Evolutionary conservation across 2,329 filamentous ascomycete species (phyloP), one percentile per base, ranked within the genome.

Genomic region (Stemphylium beticola): DNA sequence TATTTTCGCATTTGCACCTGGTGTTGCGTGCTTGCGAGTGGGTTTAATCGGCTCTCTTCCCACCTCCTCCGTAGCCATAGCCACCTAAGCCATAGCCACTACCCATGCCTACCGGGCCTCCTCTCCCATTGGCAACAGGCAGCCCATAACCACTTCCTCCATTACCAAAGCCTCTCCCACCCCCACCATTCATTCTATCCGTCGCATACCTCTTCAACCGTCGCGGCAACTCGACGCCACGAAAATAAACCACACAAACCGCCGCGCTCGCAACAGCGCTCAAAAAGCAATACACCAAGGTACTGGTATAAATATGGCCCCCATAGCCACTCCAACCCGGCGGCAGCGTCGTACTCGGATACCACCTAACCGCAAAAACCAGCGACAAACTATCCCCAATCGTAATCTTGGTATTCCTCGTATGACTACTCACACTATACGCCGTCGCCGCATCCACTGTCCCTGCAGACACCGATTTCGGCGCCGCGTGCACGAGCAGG

Each of bases 401-500:
- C 29, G 97, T 85, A 42, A 97, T 84, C 66, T 87, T 87, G 0
- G 80, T 79, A 4, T 82, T 78, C 76, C 82, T 44, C 69, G 81
- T 44, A 74, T 78, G 40, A 17, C 90, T 86, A 14, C 88, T 90
- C 2, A 93, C 89, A 61, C 87, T 91, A 77, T 99, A 98, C 5
- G 93, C 93, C 3, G 91, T 87, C 18, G 88, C 93, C 14, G 91
- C 93, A 69, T 96, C 91, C 37, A 96, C 84, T 15, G 93, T 92
- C 26, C 93, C 93, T 17, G 85, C 77, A n/a, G 74, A 54, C 37
- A 77, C 53, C 56, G 68, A 58, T 59, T 74, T 74, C 24, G 87
- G 76, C 83, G 86, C 77, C 81, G 88, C 62, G 78, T 87, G 95
- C 64, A 97, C 82, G 50, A 98, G 81, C 57, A 98, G 87, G 73